Percentiles rank a stretch among this genome's conserved stretches.
Conservation (phyloP, 2,329 filamentous ascomycete genomes). For the Colletotrichum sp. region DNA sequence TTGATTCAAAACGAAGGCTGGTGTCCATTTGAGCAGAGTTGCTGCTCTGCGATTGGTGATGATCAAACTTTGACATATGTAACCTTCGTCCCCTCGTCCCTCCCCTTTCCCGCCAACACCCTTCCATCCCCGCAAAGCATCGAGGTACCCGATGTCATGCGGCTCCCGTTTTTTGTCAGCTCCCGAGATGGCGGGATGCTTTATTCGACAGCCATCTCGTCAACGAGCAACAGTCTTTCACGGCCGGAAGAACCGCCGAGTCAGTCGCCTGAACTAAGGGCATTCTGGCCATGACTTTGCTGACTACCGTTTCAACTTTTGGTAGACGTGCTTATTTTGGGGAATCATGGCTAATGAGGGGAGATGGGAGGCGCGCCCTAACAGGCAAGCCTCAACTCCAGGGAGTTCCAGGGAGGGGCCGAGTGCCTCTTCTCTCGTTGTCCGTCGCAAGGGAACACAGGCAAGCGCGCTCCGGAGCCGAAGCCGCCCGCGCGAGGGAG, state of each 20-base stretch:
- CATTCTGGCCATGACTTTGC: not conserved
- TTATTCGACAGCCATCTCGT: not conserved
- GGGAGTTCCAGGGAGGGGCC: conserved; percentile 14
- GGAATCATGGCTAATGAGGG: not conserved
- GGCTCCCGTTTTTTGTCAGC: not conserved
- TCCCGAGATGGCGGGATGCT: not conserved
- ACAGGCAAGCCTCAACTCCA: conserved; percentile 15
- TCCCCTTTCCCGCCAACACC: not conserved
- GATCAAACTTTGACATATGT: conserved; percentile 24
- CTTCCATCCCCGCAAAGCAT: conserved; percentile 9
- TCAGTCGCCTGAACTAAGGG: conserved; percentile 3
- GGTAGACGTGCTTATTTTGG: conserved; percentile 13
- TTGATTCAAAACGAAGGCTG: conserved; percentile 15
- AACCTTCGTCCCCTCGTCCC: conserved; percentile 1
- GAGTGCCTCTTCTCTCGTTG: not conserved
- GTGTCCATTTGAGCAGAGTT: conserved; percentile 7
- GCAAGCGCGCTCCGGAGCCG: conserved; percentile 11
- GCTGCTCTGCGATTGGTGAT: conserved; percentile 22
- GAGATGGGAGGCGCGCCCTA: not conserved
- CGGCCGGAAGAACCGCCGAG: not conserved
- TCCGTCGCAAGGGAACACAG: not conserved
- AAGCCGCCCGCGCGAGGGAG: conserved; percentile 16
- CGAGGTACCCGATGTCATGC: conserved; percentile 10
- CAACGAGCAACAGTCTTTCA: not conserved
- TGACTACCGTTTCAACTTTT: conserved; percentile 19